Conservation (phyloP, 1,284 basidiomycete species). For the Ceratobasidium sp. region DNA sequence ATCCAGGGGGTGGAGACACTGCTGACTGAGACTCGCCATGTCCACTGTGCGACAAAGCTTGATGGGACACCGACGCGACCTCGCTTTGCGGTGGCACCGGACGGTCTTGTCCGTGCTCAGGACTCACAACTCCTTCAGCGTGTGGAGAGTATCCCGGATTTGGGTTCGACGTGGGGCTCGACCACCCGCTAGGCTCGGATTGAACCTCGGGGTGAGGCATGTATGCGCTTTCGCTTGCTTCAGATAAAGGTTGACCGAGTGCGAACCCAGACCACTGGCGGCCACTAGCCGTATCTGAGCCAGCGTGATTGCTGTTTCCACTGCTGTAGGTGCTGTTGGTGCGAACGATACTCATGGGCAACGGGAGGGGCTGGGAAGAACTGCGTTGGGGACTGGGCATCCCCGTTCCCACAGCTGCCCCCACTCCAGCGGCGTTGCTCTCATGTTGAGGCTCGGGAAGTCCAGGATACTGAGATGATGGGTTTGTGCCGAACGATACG, state of each 20-base stretch:
- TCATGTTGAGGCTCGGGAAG: constrained; percentile 29
- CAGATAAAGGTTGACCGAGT: background rate
- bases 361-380: constrained; percentile 3
- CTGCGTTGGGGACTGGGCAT: constrained; percentile 9
- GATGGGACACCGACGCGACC: constrained; percentile 21
- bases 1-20: background rate
- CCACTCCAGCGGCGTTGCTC: background rate
- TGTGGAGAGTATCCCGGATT: background rate
- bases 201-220: background rate
- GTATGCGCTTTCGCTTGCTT: background rate
- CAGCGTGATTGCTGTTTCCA: no score
- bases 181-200: background rate
- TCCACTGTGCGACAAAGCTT: background rate
- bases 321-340: background rate
- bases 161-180: background rate
- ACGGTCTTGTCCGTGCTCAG: background rate
- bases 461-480: constrained; percentile 19
- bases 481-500: background rate
- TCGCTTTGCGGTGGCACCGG: no score
- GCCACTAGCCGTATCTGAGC: background rate
- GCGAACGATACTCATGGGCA: constrained; percentile 10
- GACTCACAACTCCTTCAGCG: background rate
- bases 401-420: background rate
- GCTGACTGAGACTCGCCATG: no score
- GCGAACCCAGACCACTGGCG: constrained; percentile 27